These are phyloP conservation scores for Myriosclerotinia curreyana DNA, from an alignment of 2,329 filamentous ascomycete species.

Conservation along the genomic window DNA sequence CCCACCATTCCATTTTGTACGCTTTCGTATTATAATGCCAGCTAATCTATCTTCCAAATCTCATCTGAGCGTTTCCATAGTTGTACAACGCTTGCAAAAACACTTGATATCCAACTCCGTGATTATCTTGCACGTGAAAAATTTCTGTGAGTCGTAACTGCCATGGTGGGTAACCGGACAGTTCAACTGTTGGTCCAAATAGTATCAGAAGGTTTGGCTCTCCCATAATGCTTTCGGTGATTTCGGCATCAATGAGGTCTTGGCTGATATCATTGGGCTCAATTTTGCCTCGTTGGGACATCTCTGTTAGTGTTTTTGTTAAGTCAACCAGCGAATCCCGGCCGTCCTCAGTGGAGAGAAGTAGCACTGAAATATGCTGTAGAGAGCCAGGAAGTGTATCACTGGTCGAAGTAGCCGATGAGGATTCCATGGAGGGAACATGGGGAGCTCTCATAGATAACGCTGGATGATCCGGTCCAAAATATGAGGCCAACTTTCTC, in stretches of 20 bases:
- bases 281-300: conserved; percentile 88
- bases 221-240: conserved; percentile 73
- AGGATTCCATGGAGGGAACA: conserved; percentile 55
- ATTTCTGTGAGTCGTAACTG: conserved; percentile 94
- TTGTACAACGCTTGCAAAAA: conserved; percentile 83
- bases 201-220: conserved; percentile 89
- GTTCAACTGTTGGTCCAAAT: conserved; percentile 77
- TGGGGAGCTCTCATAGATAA: conserved; percentile 73
- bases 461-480: conserved; percentile 69
- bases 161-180: conserved; percentile 95
- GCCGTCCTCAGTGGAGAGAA: conserved; percentile 85
- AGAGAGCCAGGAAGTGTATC: conserved; percentile 38
- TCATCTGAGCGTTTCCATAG: conserved; percentile 84
- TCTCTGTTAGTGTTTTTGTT: conserved; percentile 88
- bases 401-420: conserved; percentile 44
- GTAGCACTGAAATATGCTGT: conserved; percentile 59
- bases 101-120: conserved; percentile 87
- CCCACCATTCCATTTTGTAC: conserved; percentile 12
- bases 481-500: conserved; percentile 81
- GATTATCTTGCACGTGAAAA: conserved; percentile 72
- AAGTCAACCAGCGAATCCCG: conserved; percentile 92
- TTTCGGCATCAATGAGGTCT: conserved; percentile 85
- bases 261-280: conserved; percentile 75
- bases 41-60: conserved; percentile 49
- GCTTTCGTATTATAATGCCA: neutral